Percentiles rank a stretch among this genome's conserved stretches.
Evolutionary conservation across 78 protist genomes (phyloP).

Genomic region (Dictyostelium firmibasis): DNA sequence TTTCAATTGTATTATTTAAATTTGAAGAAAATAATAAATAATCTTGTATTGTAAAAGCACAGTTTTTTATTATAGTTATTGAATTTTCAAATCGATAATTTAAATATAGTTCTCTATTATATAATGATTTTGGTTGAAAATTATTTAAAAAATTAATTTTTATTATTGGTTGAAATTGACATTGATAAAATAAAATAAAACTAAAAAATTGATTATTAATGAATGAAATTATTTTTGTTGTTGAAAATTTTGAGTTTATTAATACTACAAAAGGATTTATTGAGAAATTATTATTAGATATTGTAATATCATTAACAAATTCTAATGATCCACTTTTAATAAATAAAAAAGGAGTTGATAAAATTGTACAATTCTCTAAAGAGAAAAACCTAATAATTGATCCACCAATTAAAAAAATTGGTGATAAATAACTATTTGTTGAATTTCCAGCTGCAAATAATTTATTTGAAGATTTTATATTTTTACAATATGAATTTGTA

Average conservation of each 20-base stretch:
- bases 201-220: not conserved
- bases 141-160: not conserved
- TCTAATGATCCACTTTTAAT: not conserved
- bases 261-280: not conserved
- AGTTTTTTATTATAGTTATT: not conserved
- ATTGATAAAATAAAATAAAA: not conserved
- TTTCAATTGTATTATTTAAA: not conserved
- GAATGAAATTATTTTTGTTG: not conserved
- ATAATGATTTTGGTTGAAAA: not conserved
- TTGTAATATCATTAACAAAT: not conserved
- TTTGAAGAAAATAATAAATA: not conserved
- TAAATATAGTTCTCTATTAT: not conserved
- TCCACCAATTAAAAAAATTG: not conserved
- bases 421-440: not conserved
- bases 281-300: not conserved
- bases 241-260: not conserved
- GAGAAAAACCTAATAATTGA: not conserved
- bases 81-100: not conserved
- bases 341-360: not conserved
- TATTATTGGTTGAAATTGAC: not conserved
- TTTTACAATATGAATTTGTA: not conserved
- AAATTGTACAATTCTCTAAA: not conserved
- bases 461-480: not conserved
- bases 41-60: not conserved
- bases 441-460: not conserved